phyloP scores from a whole-genome alignment of 2,329 filamentous ascomycete species.

The Trichoderma brevicompactum region DNA sequence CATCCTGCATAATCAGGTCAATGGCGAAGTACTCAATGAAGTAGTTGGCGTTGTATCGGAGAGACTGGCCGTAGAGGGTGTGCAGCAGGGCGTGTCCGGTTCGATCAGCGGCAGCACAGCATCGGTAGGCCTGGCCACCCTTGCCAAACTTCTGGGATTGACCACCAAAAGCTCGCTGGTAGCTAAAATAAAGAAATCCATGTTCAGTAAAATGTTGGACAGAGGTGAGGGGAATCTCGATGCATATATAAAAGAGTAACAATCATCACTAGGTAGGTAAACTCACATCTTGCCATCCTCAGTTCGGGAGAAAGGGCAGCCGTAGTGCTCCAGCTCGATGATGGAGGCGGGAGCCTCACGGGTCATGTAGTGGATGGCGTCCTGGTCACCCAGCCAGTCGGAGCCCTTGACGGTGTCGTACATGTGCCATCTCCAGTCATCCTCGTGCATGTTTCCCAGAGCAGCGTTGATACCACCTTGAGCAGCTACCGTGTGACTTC shows the following conservation, averaged over 20 bases:
- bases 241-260: background rate
- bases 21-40: slow-evolving; percentile 99
- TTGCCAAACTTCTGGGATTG: slow-evolving; percentile 95
- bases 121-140: slow-evolving; percentile 96
- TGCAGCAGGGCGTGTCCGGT: slow-evolving; percentile 97
- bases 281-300: slow-evolving; percentile 91
- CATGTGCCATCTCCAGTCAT: slow-evolving; percentile 99
- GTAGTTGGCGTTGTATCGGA: slow-evolving; percentile 98
- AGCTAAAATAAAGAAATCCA: slow-evolving; percentile 53
- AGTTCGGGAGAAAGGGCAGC: slow-evolving; percentile 94
- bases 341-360: slow-evolving; percentile 89
- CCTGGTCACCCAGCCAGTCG: slow-evolving; percentile 96
- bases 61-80: slow-evolving; percentile 96
- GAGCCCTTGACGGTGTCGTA: slow-evolving; percentile 98
- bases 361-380: slow-evolving; percentile 99
- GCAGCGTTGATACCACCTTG: slow-evolving; percentile 88
- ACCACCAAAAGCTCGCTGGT: slow-evolving; percentile 98
- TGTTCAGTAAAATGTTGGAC: slow-evolving; percentile 1
- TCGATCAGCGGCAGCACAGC: slow-evolving; percentile 93
- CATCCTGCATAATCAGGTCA: slow-evolving; percentile 96
- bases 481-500: slow-evolving; percentile 81
- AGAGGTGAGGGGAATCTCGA: background rate
- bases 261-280: background rate
- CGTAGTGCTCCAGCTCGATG: slow-evolving; percentile 95
- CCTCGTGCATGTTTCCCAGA: slow-evolving; percentile 94